A percentile compares a stretch with the other conserved stretches of the same genome.
phyloP scores from a whole-genome alignment of 2,329 filamentous ascomycete species.

The Paecilomyces variotii region DNA sequence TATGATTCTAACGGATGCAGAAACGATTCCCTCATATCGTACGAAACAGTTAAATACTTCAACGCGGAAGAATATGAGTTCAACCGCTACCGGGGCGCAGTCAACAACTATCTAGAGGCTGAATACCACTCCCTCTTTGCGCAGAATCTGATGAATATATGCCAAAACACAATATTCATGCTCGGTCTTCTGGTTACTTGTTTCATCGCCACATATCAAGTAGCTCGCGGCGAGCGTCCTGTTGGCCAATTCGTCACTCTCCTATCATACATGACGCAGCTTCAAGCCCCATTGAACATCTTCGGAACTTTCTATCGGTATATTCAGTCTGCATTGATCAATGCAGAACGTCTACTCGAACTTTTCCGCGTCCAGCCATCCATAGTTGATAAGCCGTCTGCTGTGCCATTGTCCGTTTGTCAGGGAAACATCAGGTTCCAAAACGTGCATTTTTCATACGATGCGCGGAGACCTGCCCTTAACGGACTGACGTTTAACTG shows the following conservation, averaged over 20 bases:
- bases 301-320: conserved; percentile 94
- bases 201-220: conserved; percentile 69
- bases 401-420: conserved; percentile 57
- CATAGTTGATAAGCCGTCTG: conserved; percentile 68
- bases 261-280: conserved; percentile 71
- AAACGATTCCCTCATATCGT: conserved; percentile 97
- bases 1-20: conserved; percentile 19
- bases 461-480: conserved; percentile 74
- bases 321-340: conserved; percentile 95
- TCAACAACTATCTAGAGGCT: conserved; percentile 62
- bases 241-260: conserved; percentile 67
- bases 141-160: conserved; percentile 71
- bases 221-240: conserved; percentile 55
- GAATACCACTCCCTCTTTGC: conserved; percentile 71
- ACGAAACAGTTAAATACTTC: conserved; percentile 91
- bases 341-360: conserved; percentile 87
- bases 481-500: conserved; percentile 80
- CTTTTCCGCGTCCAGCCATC: conserved; percentile 94
- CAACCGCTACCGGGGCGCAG: conserved; percentile 61
- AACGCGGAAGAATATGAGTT: conserved; percentile 78
- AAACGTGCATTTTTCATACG: conserved; percentile 85
- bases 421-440: conserved; percentile 78
- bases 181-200: conserved; percentile 63
- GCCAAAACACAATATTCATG: conserved; percentile 73
- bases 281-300: conserved; percentile 78